Evolutionary conservation across 2,329 filamentous ascomycete species (phyloP).

Genomic region (Apiospora hydei): DNA sequence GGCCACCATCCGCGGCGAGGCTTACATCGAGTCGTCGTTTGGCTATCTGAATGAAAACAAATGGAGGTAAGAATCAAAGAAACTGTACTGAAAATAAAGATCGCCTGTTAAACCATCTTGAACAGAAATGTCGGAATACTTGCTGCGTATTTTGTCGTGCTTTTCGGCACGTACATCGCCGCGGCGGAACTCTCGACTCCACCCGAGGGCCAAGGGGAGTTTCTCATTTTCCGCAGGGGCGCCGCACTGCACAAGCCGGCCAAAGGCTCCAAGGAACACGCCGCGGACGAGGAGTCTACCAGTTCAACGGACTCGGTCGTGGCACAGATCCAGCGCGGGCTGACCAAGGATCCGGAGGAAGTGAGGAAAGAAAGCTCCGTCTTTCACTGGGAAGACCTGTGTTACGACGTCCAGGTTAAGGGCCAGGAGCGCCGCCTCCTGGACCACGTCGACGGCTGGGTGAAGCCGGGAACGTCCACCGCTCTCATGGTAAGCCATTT

Average conservation of each 20-base stretch:
- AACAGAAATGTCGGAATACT: conserved; percentile 73
- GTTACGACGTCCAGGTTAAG: conserved; percentile 82
- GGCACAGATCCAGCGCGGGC: not conserved
- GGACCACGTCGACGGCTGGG: conserved; percentile 89
- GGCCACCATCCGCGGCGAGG: conserved; percentile 61
- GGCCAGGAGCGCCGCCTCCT: conserved; percentile 76
- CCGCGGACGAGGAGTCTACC: conserved; percentile 35
- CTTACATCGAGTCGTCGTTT: conserved; percentile 62
- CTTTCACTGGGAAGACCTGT: conserved; percentile 87
- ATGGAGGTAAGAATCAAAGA: conserved; percentile 53
- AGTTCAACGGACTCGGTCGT: conserved; percentile 40
- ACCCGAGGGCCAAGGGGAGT: conserved; percentile 78
- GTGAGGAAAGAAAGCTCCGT: conserved; percentile 45
- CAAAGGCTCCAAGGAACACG: conserved; percentile 47
- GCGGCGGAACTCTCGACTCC: conserved; percentile 70
- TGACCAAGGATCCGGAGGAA: not conserved
- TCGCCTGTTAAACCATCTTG: not conserved
- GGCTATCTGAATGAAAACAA: conserved; percentile 64
- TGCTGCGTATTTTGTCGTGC: conserved; percentile 68
- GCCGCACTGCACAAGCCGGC: conserved; percentile 55
- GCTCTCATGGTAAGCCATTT: conserved; percentile 72
- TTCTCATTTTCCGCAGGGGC: conserved; percentile 77
- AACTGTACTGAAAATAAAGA: not conserved
- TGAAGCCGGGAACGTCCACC: conserved; percentile 89
- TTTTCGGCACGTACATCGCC: conserved; percentile 68